Base-by-base conservation (phyloP, 495 filamentous ascomycete species). In the Neurospora pannonica region DNA sequence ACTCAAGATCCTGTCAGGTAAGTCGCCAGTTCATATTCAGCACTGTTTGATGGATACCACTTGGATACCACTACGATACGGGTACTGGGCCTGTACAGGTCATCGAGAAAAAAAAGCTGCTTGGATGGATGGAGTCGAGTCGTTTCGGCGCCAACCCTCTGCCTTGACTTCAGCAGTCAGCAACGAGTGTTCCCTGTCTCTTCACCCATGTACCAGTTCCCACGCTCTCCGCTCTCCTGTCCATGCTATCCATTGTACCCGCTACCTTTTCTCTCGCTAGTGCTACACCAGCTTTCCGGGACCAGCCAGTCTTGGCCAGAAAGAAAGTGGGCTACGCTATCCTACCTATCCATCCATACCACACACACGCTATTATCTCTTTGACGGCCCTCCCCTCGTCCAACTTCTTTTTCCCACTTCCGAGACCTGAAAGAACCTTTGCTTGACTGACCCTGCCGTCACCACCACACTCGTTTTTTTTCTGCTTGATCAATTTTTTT, bases 1-100 rank as follows among this genome's bases (percentile, higher is more conserved):
- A 83, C 83, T 86, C 76, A 87, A 85, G 84, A 84, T 86, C 79
- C 81, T 87, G 73, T 86, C 85, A 81, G 85, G 85, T 87, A 77
- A 80, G 85, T 83, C 74, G 71, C 71, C 71, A 42, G 40, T 76
- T 72, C 54, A 67, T 67, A 67, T 67, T 67, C 78, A 73, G 80
- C 73, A 75, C 77, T 74, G 72, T 73, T 75, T 78, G 69, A 72
- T 67, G 54, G 54, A 67, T 67, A 48, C 43, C 43, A 24, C n/a
- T 48, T 21, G 43, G 43, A 48, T 48, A 62, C 54, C 54, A 34
- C 54, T 17, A 19, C 54, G 54, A 67, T 67, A 67, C 48, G 13
- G 48, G 21, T 60, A 60, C 48, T 28, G 48, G 48, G 48, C 24
- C 48, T 60, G 21, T 60, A 60, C 54, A 62, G 54, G 28, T 62